Base-by-base conservation (phyloP, 1,284 basidiomycete species). In the Apiotrichum siamense region DNA sequence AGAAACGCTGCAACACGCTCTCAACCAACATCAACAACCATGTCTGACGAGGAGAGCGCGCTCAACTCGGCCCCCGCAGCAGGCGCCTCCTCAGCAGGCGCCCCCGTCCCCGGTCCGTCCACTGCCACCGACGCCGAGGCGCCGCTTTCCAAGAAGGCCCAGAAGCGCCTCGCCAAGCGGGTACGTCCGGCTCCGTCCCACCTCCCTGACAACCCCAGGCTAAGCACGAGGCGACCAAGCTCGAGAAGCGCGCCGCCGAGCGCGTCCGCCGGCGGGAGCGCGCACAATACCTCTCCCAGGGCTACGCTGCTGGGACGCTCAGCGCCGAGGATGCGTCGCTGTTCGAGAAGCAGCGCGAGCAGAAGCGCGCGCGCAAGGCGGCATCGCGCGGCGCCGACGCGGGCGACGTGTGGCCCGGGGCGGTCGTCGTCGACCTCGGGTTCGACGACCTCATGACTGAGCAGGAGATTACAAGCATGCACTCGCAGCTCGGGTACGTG, bases 391-490 rank as follows among this genome's bases (percentile, higher is more conserved):
- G 48, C 26, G 26, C 52, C 49, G 56, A 56, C 42, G 36, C 51
- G 42, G 41, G 37, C 7, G 47, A 62, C n/a, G 59, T 70, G 25
- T 77, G 69, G 75, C 78, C 79, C 17, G 88, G 87, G 10, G 81
- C 80, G 31, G 79, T 98, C 2, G 82, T 96, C 20, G 75, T 98
- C 25, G 96, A 99, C 75, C 78, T 96, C 7, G 90, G 85, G 3
- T 99, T 98, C 68, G 96, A 99, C 70, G 83, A 91, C 42, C 79
- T 86, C 73, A 98, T 98, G 96, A 83, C 77, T 43, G 90, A 92
- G 49, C 92, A 94, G 88, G 96, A 98, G 77, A 80, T 94, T 55
- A 82, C 78, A 55, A 96, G 90, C 18, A 80, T 98, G 67, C 82
- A 81, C 42, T 86, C 86, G 33, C 96, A 98, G 72, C 77, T 97